Conservation (phyloP, 2,329 filamentous ascomycete genomes). For the Sclerotinia nivalis region DNA sequence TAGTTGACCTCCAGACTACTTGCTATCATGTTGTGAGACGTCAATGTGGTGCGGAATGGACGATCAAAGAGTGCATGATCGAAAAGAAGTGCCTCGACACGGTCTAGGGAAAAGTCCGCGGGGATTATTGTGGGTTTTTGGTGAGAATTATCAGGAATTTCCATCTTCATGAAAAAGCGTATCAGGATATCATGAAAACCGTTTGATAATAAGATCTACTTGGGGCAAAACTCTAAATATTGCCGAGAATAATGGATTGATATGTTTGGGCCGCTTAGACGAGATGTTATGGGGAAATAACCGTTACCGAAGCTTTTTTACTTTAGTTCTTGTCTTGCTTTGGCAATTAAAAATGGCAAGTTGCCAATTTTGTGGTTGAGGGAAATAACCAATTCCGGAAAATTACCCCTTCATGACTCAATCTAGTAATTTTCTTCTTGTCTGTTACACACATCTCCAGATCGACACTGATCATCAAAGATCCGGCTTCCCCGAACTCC, state of each 20-base stretch:
- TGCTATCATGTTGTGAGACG: background rate
- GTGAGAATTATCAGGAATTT: no score
- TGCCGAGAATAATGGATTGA: background rate
- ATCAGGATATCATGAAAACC: no score
- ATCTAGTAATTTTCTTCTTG: background rate
- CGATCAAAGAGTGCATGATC: background rate
- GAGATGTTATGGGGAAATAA: background rate
- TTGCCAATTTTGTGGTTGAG: background rate
- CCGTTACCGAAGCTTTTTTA: background rate
- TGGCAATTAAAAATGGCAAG: background rate
- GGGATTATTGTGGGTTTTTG: no score
- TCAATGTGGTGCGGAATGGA: background rate
- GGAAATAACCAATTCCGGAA: background rate
- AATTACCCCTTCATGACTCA: background rate
- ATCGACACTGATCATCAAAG: background rate
- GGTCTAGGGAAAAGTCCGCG: no score
- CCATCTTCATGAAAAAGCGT: no score
- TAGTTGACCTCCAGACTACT: background rate
- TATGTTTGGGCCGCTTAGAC: background rate
- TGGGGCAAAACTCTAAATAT: background rate
- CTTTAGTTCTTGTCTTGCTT: no score
- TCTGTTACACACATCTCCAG: background rate
- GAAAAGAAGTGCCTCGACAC: no score
- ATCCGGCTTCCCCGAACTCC: background rate
- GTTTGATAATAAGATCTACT: background rate